These are phyloP conservation scores for Luffa aegyptiaca DNA, from an alignment of 306 rosid species.

Conservation along the genomic window DNA sequence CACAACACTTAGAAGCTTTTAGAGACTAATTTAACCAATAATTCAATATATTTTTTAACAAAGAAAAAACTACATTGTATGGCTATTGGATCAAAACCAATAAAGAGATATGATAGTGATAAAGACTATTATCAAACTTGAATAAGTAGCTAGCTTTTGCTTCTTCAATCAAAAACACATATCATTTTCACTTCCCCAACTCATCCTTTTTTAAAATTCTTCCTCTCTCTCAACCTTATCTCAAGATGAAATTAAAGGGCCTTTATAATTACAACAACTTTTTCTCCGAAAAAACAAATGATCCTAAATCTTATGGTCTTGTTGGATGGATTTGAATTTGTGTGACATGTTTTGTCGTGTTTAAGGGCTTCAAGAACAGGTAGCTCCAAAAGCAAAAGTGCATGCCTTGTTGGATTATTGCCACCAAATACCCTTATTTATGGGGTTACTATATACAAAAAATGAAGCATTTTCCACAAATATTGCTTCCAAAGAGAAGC, in stretches of 20 bases:
- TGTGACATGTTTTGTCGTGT: constrained; percentile 4
- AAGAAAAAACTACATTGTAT: not conserved
- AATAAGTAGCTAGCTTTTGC: not conserved
- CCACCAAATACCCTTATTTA: not conserved
- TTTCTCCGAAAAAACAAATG: not conserved
- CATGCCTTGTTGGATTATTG: not conserved
- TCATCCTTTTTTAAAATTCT: not conserved
- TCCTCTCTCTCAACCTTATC: not conserved
- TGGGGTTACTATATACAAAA: constrained; percentile 8
- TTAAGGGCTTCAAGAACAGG: not conserved
- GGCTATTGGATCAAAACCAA: not conserved
- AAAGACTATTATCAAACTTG: not conserved
- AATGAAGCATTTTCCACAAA: not conserved
- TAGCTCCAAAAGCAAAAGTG: not conserved
- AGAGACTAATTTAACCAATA: not conserved
- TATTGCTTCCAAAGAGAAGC: not conserved
- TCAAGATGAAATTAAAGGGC: not conserved
- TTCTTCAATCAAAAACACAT: not conserved
- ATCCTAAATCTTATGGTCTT: not conserved
- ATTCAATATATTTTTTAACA: not conserved
- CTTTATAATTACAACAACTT: not conserved
- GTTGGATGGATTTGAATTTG: not conserved
- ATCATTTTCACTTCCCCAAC: not conserved
- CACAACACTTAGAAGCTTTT: no score
- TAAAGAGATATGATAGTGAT: not conserved